A percentile compares a stretch with the other conserved stretches of the same genome.
phyloP scores from a whole-genome alignment of 73 alveolate genomes.

The Tetrahymena borealis region DNA sequence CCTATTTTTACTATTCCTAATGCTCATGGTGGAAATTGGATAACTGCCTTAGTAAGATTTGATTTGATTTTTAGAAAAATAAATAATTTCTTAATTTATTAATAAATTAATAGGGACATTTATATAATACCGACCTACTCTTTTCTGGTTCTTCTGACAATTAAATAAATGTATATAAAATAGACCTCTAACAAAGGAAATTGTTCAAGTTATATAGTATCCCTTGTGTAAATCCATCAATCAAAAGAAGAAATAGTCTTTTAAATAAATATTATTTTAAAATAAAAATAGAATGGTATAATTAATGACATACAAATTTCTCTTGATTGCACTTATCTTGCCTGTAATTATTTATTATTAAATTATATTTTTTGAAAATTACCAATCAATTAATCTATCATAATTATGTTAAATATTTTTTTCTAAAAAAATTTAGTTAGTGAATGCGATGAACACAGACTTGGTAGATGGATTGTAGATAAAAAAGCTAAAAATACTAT shows the following conservation, averaged over 20 bases:
- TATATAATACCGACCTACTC: slow-evolving; percentile 13
- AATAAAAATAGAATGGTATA: slow-evolving; percentile 11
- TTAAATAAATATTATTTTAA: background rate
- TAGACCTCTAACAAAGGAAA: background rate
- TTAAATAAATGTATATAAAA: slow-evolving; percentile 9
- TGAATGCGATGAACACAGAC: slow-evolving; percentile 39
- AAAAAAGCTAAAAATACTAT: slow-evolving; percentile 37
- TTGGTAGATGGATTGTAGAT: slow-evolving; percentile 41
- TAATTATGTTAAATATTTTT: too few species aligned
- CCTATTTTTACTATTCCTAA: slow-evolving; percentile 2
- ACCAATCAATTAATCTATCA: too few species aligned
- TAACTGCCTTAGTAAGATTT: slow-evolving; percentile 29
- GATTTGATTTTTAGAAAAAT: background rate
- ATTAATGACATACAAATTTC: slow-evolving; percentile 21
- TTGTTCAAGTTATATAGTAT: background rate
- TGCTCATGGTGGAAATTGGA: slow-evolving; percentile 39
- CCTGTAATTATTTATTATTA: background rate
- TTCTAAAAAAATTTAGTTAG: background rate
- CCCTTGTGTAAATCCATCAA: background rate
- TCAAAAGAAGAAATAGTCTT: too few species aligned
- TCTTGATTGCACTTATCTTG: background rate
- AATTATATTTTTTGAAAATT: background rate
- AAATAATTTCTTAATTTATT: background rate
- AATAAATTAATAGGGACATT: background rate
- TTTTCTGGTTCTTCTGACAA: slow-evolving; percentile 34